Base-by-base conservation (phyloP, 176 grass and related monocot species). In the Calamus simplicifolius region DNA sequence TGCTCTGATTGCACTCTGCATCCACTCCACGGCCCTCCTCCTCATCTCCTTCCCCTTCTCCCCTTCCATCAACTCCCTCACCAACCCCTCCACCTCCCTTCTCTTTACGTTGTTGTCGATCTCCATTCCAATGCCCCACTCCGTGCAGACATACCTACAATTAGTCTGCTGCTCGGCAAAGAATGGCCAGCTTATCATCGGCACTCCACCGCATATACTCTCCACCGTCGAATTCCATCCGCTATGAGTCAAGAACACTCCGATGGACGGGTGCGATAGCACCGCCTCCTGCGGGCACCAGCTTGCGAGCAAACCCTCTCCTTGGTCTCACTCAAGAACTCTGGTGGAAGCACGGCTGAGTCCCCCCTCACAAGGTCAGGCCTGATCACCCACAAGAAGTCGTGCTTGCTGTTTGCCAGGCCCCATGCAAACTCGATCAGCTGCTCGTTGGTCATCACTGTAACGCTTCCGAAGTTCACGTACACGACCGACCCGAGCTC, bases 151-250 rank as follows among this genome's bases (percentile, higher is more conserved):
- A 51, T 67, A 67, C 27, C 64, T n/a, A n/a, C 64, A 67, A 51
- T 67, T 67, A n/a, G 64, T 67, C 50, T 54, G 64, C 50, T 67
- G 64, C 64, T 67, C 64, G 5, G 64, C 64, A 51, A 67, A 67
- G 64, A 67, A 67, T 16, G 64, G 64, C 64, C 64, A 67, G 3
- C 16, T 21, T 28, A 67, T 17, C 64, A 38, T 55, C 51, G 64
- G 6, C 64, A 67, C 64, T 18, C 64, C 64, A 27, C 27, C n/a
- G 51, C 49, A n/a, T 23, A 66, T 66, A 29, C 65, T 68, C 51
- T 68, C 65, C 17, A 55, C 0, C 27, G 51, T 68, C 18, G 65
- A 68, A 52, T 68, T 68, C 65, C 65, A 68, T 18, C 65, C 65
- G 65, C 65, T 56, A 52, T 68, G 65, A 2, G 65, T 68, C 27